Evolutionary conservation across 2,329 filamentous ascomycete species (phyloP), one percentile per base, ranked within the genome.

Genomic region (Neofusicoccum sp.): DNA sequence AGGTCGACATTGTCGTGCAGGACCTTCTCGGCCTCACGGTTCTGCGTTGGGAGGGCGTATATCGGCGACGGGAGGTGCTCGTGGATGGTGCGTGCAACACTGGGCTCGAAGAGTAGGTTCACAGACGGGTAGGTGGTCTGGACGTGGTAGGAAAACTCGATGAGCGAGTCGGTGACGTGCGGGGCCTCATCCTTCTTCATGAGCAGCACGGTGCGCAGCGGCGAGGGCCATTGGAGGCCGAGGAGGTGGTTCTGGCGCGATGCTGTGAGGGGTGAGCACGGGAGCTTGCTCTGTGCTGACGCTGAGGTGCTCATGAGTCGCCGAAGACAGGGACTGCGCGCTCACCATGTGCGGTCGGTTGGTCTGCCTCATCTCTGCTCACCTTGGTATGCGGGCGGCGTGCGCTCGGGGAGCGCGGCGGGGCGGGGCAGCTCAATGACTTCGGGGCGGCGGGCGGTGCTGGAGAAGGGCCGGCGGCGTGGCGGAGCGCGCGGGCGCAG

Each of bases 1-100:
- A 97, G 82, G 72, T 99, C 95, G 64, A 96, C 89, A 78, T 95
- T 97, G 64, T 87, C 81, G 44, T 92, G 87, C 61, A 95, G 69
- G 12, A 62, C 50, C 16, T 49, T 16, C 28, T 48, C 36, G 1
- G 58, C 37, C 4, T 64, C 58, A 31, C 67, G 63, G 6, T 65
- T 64, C 16, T 70, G 68, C 9, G 39, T 16, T 7, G 56, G 54
- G 28, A 86, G 28, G 80, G 77, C 69, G 67, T 81, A 83, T 74
- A 81, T 61, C 8, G 93, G 90, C 67, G 93, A 93, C 3, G 86
- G 77, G 4, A 98, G 81, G 1, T 81, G 80, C 3, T 86, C 81
- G 74, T 96, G 91, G 36, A 97, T 80, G 64, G 88, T 83, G 5
- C 84, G 74, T 3, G 94, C 93, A 14, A 93, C 87, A 54, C 87